phyloP scores from a whole-genome alignment of 1,139 yeast species.

The Arxiozyma heterogenica region DNA sequence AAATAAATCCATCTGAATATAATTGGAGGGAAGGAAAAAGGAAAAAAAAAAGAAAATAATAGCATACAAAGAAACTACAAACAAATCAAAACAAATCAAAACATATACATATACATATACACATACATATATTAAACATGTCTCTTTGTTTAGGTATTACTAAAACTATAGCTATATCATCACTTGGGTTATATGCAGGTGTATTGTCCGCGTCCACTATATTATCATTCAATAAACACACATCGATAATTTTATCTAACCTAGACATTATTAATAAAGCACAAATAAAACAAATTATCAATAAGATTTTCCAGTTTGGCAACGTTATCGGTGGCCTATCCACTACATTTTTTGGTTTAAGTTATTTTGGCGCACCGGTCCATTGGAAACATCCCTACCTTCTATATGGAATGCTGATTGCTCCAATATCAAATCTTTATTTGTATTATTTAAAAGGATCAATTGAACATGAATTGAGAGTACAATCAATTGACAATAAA shows the following conservation, averaged over 20 bases:
- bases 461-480: constrained; percentile 1
- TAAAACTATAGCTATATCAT: constrained; percentile 59
- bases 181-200: constrained; percentile 91
- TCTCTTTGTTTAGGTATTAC: constrained; percentile 29
- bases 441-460: constrained; percentile 10
- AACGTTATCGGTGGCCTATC: constrained; percentile 25
- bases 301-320: constrained; percentile 17
- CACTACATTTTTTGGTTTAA: constrained; percentile 27
- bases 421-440: constrained; percentile 24
- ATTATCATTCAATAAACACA: constrained; percentile 31
- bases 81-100: no score
- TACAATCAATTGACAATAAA: background rate
- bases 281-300: constrained; percentile 10
- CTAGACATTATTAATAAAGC: constrained; percentile 11
- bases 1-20: no score
- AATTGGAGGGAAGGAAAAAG: no score
- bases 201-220: constrained; percentile 77
- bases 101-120: no score
- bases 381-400: constrained; percentile 31
- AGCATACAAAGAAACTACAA: no score
- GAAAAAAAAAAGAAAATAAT: no score
- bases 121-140: constrained; percentile 10
- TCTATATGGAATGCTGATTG: constrained; percentile 27
- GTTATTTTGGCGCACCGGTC: constrained; percentile 30
- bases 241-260: constrained; percentile 20